Conservation (phyloP, 495 filamentous ascomycete species). For the Trichoderma orchidacearum region DNA sequence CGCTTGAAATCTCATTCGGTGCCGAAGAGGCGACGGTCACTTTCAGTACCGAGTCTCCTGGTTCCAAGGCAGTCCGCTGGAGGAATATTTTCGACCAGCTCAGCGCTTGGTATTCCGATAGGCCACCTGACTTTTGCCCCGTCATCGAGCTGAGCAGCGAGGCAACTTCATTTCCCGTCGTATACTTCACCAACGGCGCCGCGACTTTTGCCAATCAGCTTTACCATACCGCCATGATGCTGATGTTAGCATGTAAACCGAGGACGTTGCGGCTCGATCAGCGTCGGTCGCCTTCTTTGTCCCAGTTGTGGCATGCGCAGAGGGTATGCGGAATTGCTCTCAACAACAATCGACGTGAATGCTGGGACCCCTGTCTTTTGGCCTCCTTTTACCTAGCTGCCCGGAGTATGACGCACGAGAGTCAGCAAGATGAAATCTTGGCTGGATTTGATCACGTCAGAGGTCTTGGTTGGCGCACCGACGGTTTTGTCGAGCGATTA, state of each 20-base stretch:
- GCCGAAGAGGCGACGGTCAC: background rate
- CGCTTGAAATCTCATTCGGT: background rate
- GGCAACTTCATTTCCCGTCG: background rate
- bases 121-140: background rate
- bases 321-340: conserved; percentile 3
- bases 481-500: background rate
- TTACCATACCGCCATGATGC: conserved; percentile 14
- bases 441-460: background rate
- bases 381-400: conserved; percentile 1
- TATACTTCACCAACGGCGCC: conserved; percentile 2
- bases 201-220: conserved; percentile 1
- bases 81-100: background rate
- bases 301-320: conserved; percentile 3
- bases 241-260: conserved; percentile 8
- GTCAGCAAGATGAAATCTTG: background rate
- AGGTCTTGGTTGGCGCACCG: background rate
- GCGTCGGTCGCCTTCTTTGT: background rate
- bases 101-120: background rate
- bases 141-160: background rate
- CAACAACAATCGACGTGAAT: conserved; percentile 3
- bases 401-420: conserved; percentile 2
- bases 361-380: conserved; percentile 4
- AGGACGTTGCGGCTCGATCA: conserved; percentile 1
- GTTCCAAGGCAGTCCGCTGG: background rate
- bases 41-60: background rate